Evolutionary conservation across 2,329 filamentous ascomycete species (phyloP).

Genomic region (Penicillium hordei): DNA sequence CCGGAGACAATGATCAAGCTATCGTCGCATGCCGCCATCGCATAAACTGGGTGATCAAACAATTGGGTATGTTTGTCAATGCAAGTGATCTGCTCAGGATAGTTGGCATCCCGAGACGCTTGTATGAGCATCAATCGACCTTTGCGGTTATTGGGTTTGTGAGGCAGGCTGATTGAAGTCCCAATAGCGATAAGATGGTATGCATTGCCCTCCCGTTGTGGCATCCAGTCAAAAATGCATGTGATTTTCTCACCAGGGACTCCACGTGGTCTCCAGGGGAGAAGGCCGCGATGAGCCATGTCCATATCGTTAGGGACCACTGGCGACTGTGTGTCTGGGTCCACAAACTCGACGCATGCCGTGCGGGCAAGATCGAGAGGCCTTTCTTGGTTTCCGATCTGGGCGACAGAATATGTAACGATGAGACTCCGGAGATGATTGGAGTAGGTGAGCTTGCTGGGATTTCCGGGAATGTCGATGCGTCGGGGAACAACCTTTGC

Average conservation of each 20-base stretch:
- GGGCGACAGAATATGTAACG: slow-evolving; percentile 45
- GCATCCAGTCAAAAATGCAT: slow-evolving; percentile 45
- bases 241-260: slow-evolving; percentile 43
- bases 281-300: slow-evolving; percentile 7
- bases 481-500: slow-evolving; percentile 44
- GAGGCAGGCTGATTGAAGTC: slow-evolving; percentile 34
- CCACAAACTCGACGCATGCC: slow-evolving; percentile 41
- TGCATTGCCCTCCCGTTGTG: slow-evolving; percentile 34
- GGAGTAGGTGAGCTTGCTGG: slow-evolving; percentile 48
- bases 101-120: slow-evolving; percentile 29
- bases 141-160: slow-evolving; percentile 17
- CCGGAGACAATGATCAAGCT: slow-evolving; percentile 50
- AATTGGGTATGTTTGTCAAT: slow-evolving; percentile 38
- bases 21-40: slow-evolving; percentile 52
- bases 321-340: slow-evolving; percentile 35
- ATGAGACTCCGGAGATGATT: slow-evolving; percentile 49
- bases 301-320: slow-evolving; percentile 14
- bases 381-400: slow-evolving; percentile 27
- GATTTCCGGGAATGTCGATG: slow-evolving; percentile 43
- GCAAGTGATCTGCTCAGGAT: slow-evolving; percentile 33
- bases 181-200: slow-evolving; percentile 45
- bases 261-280: slow-evolving; percentile 32
- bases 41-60: slow-evolving; percentile 51
- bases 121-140: slow-evolving; percentile 43
- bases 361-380: slow-evolving; percentile 35